Evolutionary conservation across 2,329 filamentous ascomycete genomes (phyloP), one percentile per base, ranked within the genome.

Genomic region (Microdochium nivale): DNA sequence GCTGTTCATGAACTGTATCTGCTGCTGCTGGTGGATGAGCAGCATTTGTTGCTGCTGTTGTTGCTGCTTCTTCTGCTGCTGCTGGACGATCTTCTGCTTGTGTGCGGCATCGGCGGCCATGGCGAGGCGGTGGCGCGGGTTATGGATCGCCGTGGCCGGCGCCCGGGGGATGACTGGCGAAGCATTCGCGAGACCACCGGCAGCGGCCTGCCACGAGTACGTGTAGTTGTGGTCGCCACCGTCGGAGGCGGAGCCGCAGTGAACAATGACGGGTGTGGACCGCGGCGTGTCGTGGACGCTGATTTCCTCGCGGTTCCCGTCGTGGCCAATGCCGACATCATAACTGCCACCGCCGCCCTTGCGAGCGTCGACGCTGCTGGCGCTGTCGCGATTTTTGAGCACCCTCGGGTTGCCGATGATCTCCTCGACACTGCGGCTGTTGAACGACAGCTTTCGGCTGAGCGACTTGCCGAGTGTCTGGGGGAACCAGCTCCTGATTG

Each of bases 381-480:
- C 27, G 8, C 16, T 21, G 14, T n/a, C 23, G n/a, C 10, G 48
- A 44, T 25, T 62, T 44, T 53, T 59, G 16, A 63, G 64, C 21
- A 66, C 49, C 10, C 63, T 66, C 10, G 64, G 63, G 51, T 62
- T 66, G 1, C 53, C 54, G 25, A 55, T 53, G 14, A 51, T n/a
- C 7, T 14, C 11, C 51, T 54, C 51, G 7, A 51, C 54, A n/a
- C 54, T 57, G 37, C 48, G 33, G 13, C 50, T 52, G 23, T 56
- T 56, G 14, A 60, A 55, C 16, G 59, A 59, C 24, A 64, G 51
- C n/a, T 52, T 56, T 40, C 60, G 56, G 25, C 60, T 62, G 11
- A 64, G 54, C 1, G 58, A 60, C 9, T 57, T 56, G 32, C 55
- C 53, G n/a, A 44, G 40, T 11, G 40, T 23, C 19, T 21, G 40